These are phyloP conservation scores for Excoecaria agallocha DNA, from an alignment of 345 rosid genomes.

Conservation along the genomic window DNA sequence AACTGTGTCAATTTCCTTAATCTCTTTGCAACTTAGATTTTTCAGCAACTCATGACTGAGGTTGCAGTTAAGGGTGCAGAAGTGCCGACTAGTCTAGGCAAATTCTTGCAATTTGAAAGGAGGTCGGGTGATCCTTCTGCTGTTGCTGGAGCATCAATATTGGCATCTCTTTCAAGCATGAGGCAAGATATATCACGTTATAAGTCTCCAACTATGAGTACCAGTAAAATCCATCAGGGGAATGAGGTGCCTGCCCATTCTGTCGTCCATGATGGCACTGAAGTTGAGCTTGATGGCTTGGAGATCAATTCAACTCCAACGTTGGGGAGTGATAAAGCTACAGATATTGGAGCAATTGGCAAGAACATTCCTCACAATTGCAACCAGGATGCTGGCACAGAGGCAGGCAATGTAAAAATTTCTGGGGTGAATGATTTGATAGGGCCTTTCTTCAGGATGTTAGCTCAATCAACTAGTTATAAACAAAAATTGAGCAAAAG, in stretches of 20 bases:
- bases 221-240: constrained; percentile 47
- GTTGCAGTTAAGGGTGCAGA: constrained; percentile 54
- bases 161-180: constrained; percentile 63
- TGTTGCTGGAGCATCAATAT: constrained; percentile 70
- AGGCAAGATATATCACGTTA: constrained; percentile 56
- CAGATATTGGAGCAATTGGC: constrained; percentile 47
- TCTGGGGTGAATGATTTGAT: constrained; percentile 66
- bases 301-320: constrained; percentile 58
- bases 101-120: constrained; percentile 52
- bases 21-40: constrained; percentile 46
- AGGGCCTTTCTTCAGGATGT: constrained; percentile 59
- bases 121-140: constrained; percentile 72
- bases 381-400: constrained; percentile 57
- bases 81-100: constrained; percentile 47
- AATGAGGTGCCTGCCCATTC: constrained; percentile 52
- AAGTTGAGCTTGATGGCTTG: constrained; percentile 51
- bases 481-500: constrained; percentile 62
- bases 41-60: constrained; percentile 59
- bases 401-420: constrained; percentile 70
- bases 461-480: constrained; percentile 54
- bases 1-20: constrained; percentile 39
- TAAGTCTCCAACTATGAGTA: constrained; percentile 47
- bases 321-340: constrained; percentile 53
- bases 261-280: constrained; percentile 46
- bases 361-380: constrained; percentile 48